Percentiles rank a stretch among this genome's conserved stretches.
Evolutionary conservation across 1,284 basidiomycete genomes (phyloP).

Genomic region (Cryptococcus amylolentus): DNA sequence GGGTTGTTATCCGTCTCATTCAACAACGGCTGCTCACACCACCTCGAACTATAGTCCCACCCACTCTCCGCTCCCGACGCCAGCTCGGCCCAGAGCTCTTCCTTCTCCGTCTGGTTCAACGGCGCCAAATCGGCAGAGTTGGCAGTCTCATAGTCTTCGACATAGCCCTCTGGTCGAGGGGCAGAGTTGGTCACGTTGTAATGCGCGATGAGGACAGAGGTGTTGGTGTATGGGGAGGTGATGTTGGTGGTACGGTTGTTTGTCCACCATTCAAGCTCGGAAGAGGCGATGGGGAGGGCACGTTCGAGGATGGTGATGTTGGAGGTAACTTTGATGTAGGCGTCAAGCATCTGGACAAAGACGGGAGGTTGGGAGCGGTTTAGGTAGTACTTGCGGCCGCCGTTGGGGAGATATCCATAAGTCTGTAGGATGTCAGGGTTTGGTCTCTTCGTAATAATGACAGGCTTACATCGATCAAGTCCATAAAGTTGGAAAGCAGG

Average conservation of each 20-base stretch:
- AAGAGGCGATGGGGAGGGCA: constrained; percentile 62
- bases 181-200: constrained; percentile 75
- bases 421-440: constrained; percentile 13
- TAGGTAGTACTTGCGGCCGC: constrained; percentile 63
- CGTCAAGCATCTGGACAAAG: constrained; percentile 72
- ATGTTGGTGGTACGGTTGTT: constrained; percentile 70
- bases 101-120: constrained; percentile 61
- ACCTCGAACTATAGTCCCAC: constrained; percentile 52
- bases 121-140: constrained; percentile 59
- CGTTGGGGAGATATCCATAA: constrained; percentile 85
- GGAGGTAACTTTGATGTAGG: constrained; percentile 60
- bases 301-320: constrained; percentile 63
- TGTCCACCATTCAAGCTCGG: constrained; percentile 78
- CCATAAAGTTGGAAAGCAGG: constrained; percentile 88
- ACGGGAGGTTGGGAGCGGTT: constrained; percentile 86
- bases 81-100: constrained; percentile 78
- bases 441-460: constrained; percentile 21
- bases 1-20: constrained; percentile 52
- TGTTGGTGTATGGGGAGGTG: constrained; percentile 68
- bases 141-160: constrained; percentile 70
- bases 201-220: constrained; percentile 61
- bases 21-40: constrained; percentile 54
- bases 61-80: constrained; percentile 81
- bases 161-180: constrained; percentile 72
- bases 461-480: constrained; percentile 63